Base-by-base conservation (phyloP, 1,284 basidiomycete genomes). In the Trichosporon faecale region DNA sequence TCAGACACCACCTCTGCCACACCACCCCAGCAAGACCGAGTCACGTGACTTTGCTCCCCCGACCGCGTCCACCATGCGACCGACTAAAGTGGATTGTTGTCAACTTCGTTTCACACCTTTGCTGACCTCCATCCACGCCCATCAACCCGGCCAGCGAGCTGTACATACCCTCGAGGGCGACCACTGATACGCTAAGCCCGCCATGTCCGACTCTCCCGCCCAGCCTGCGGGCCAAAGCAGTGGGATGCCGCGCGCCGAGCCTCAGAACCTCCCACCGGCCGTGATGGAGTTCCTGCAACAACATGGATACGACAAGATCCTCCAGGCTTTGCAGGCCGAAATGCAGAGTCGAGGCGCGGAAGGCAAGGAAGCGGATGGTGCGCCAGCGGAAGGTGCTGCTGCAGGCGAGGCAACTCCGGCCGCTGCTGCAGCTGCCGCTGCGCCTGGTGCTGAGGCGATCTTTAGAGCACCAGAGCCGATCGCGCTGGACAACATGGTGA, bases 281-380 rank as follows among this genome's bases (percentile, higher is more conserved):
- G 88, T 97, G 55, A 85, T 94, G 72, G 92, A 95, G 69, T 98
- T 96, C 82, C 87, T 97, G 64, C 90, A 90, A 67, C 85, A 89
- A 29, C 88, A 94, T 66, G 95, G 95, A 4, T 91, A 94, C 82
- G 86, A 88, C 76, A 86, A 87, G 57, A 92, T 92, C 12, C 91
- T 93, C 79, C 88, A 90, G 71, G 89, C 89, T 37, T 86, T 95
- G 75, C 86, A 89, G 31, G 89, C 90, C 63, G 88, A 91, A 40
- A 84, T 95, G 31, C 89, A 83, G 21, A 82, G 78, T 9, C 73
- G 80, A 44, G 85, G 85, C 40, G 83, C 84, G 68, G 86, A 86
- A 72, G 85, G 86, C 44, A 88, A 88, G 72, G 85, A 86, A 46
- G 76, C 70, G 14, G 82, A 76, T 37, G 77, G 75, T 4, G 78